Conservation (phyloP, 1,284 basidiomycete genomes). For the Lignosus rhinocerotis region DNA sequence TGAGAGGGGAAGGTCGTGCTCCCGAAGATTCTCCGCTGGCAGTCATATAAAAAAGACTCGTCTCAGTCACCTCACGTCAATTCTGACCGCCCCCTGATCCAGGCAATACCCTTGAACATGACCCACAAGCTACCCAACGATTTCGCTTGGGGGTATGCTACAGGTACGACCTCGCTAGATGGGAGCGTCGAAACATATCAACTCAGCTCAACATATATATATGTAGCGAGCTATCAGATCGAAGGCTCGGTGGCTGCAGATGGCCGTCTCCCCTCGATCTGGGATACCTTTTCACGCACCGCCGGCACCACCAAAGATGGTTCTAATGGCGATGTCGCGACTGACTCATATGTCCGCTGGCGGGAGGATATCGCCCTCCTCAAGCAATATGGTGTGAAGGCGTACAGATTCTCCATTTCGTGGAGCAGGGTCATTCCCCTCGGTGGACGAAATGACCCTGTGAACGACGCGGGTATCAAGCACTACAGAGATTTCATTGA, state of each 20-base stretch:
- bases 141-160: constrained; percentile 34
- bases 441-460: constrained; percentile 66
- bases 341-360: constrained; percentile 69
- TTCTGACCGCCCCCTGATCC: not conserved
- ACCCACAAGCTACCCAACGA: constrained; percentile 27
- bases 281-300: constrained; percentile 70
- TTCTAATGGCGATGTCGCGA: constrained; percentile 64
- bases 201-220: not conserved
- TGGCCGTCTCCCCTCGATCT: constrained; percentile 64
- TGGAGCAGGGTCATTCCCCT: constrained; percentile 75
- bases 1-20: not conserved
- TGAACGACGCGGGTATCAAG: constrained; percentile 65
- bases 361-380: constrained; percentile 68
- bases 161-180: constrained; percentile 18
- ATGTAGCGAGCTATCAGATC: constrained; percentile 49
- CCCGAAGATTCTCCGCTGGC: constrained; percentile 15
- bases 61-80: not conserved
- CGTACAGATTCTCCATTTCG: constrained; percentile 62
- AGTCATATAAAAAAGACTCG: not conserved
- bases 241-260: constrained; percentile 60
- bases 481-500: constrained; percentile 67
- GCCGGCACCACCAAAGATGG: constrained; percentile 69
- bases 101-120: constrained; percentile 6
- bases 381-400: constrained; percentile 39
- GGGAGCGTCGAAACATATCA: not conserved